Evolutionary conservation across 129 eudicot species (phyloP).

Genomic region (Dittrichia graveolens): DNA sequence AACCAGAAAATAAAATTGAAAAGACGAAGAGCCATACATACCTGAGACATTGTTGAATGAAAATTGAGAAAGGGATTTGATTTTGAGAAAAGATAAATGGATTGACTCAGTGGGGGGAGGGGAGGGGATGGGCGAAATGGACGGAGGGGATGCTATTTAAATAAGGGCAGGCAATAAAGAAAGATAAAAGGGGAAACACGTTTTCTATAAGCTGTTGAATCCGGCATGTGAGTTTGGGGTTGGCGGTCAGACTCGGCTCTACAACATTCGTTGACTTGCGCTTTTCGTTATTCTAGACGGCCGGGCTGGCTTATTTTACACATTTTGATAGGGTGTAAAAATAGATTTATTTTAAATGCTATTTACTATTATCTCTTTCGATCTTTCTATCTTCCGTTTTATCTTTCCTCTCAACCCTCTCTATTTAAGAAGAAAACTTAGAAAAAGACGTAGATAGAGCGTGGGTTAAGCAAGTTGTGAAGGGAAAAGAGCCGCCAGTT

Average conservation of each 20-base stretch:
- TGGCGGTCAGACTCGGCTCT: constrained; percentile 16
- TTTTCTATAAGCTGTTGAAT: not conserved
- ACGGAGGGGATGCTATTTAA: constrained; percentile 8
- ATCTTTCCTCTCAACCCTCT: too few relatives aligned
- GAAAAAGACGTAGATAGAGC: too few relatives aligned
- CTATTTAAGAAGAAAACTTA: too few relatives aligned
- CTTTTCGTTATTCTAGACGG: not conserved
- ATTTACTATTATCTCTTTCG: too few relatives aligned
- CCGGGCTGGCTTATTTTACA: not conserved
- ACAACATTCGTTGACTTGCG: constrained; percentile 28
- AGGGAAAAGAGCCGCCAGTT: too few relatives aligned
- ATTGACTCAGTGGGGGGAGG: not conserved
- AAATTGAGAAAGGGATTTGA: constrained; percentile 4
- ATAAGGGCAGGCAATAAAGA: not conserved
- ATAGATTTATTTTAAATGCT: too few relatives aligned
- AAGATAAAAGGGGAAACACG: constrained; percentile 6
- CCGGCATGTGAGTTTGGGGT: constrained; percentile 7
- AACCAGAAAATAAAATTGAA: constrained; percentile 8
- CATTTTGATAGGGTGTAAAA: too few relatives aligned
- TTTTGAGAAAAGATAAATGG: constrained; percentile 13
- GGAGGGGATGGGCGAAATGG: constrained; percentile 13
- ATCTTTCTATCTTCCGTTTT: too few relatives aligned
- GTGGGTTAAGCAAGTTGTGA: too few relatives aligned
- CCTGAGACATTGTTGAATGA: constrained; percentile 37
- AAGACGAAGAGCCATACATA: constrained; percentile 9